phyloP scores from a whole-genome alignment of 2,329 filamentous ascomycete genomes.

The Fusarium multiceps region DNA sequence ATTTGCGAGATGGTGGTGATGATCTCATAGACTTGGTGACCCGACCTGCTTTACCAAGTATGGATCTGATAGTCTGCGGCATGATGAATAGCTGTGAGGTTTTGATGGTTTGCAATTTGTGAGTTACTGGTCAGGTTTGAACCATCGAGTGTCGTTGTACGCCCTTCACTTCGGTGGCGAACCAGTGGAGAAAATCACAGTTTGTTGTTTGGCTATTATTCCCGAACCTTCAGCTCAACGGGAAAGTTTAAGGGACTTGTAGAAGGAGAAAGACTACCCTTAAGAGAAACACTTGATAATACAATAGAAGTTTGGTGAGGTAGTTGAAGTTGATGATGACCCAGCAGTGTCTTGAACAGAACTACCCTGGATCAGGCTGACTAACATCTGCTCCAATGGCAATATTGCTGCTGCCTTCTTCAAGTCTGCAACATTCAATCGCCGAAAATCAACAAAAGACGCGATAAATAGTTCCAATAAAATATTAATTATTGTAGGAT shows the following conservation, averaged over 20 bases:
- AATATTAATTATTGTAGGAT: slow-evolving; percentile 4
- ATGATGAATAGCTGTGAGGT: neutral
- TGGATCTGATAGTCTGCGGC: slow-evolving; percentile 53
- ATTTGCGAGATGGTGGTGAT: slow-evolving; percentile 18
- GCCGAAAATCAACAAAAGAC: neutral
- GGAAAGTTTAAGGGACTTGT: neutral
- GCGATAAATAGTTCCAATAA: neutral
- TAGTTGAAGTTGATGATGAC: slow-evolving; percentile 4
- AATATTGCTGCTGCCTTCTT: neutral
- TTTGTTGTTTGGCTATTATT: neutral
- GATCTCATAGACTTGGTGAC: slow-evolving; percentile 49
- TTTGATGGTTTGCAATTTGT: neutral
- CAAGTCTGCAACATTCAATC: neutral
- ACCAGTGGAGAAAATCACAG: slow-evolving; percentile 22
- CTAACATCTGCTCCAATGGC: slow-evolving; percentile 15
- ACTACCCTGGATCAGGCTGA: slow-evolving; percentile 21
- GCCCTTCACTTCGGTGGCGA: slow-evolving; percentile 33
- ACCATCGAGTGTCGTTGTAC: neutral
- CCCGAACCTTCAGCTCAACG: neutral
- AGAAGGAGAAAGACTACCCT: neutral
- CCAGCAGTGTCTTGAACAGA: neutral
- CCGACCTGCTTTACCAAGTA: slow-evolving; percentile 53
- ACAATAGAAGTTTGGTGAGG: neutral
- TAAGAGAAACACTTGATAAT: neutral
- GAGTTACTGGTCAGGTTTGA: neutral